Conservation (phyloP, 768 basidiomycete genomes). For the Galerina sulciceps region DNA sequence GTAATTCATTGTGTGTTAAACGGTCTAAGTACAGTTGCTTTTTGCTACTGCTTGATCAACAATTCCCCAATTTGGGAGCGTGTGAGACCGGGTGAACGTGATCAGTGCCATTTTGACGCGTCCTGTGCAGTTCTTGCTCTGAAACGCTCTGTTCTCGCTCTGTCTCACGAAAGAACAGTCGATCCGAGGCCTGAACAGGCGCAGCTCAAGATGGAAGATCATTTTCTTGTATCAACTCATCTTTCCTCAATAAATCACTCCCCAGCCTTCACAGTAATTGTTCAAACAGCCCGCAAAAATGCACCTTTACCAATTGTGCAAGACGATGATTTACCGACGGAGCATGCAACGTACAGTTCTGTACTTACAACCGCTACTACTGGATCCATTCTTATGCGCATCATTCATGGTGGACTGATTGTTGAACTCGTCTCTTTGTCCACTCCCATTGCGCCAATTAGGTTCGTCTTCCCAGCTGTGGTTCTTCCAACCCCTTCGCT, state of each 20-base stretch:
- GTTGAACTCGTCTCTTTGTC: slow-evolving; percentile 81
- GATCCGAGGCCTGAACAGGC: not conserved
- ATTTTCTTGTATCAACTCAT: slow-evolving; percentile 60
- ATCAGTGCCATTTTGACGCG: slow-evolving; percentile 28
- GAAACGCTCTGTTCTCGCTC: slow-evolving; percentile 3
- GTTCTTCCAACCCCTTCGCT: slow-evolving; percentile 70
- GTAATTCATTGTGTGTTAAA: too few relatives aligned
- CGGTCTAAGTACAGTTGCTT: too few relatives aligned
- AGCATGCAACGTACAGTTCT: slow-evolving; percentile 75
- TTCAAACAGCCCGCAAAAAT: slow-evolving; percentile 65
- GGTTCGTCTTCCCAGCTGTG: slow-evolving; percentile 77
- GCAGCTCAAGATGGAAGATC: slow-evolving; percentile 32
- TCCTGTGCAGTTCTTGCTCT: slow-evolving; percentile 12
- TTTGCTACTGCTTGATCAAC: too few relatives aligned
- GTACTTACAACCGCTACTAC: slow-evolving; percentile 58
- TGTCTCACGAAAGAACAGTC: not conserved
- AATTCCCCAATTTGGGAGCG: slow-evolving; percentile 3
- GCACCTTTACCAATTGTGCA: slow-evolving; percentile 48
- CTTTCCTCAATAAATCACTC: slow-evolving; percentile 67
- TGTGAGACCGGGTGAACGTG: slow-evolving; percentile 25
- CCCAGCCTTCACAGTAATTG: slow-evolving; percentile 51
- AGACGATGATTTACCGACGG: slow-evolving; percentile 53
- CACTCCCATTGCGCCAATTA: slow-evolving; percentile 64
- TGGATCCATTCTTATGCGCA: slow-evolving; percentile 73
- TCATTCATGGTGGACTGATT: slow-evolving; percentile 74